Evolutionary conservation across 2,329 filamentous ascomycete species (phyloP), one percentile per base, ranked within the genome.

Genomic region (Botrytis sinoallii): DNA sequence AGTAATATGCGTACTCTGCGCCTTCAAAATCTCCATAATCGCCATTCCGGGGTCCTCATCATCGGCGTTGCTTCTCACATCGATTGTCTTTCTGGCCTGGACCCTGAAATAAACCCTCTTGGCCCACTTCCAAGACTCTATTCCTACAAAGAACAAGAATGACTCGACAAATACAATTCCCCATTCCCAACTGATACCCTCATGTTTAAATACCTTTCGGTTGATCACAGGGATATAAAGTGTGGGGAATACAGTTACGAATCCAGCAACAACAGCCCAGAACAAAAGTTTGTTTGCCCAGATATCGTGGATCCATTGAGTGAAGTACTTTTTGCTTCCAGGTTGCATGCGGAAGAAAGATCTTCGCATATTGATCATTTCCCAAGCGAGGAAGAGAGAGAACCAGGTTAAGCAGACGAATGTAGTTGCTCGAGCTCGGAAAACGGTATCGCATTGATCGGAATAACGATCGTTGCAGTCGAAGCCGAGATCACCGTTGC

Each of bases 351-450:
- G 86, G 87, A 94, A 94, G 84, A 94, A 92, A 12, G 88, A 91
- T 61, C 90, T 88, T 35, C 92, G 89, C 83, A 91, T 87, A 78
- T 92, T 87, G 74, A 93, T 86, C 87, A 93, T 91, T 81, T 94
- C 91, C 92, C 92, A 94, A 0, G 92, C 92, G 8, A 93, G 85
- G 84, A 94, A 92, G 29, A 94, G 86, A 0, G 91, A 90, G 77
- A 91, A 91, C 91, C 92, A 94, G 0, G 91, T 94, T 70, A 94
- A 85, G 77, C 88, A 92, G 46, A 90, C 91, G 79, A 94, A 94
- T 7, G 89, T 91, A 0, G 92, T 93, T 0, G 91, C 90, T 22
- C 92, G 89, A 0, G 91, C 92, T 29, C 90, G 89, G 85, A 91
- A 93, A 10, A 93, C 89, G 0, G 86, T 86, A 42, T 89, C 86